These are phyloP conservation scores for Puccinia triticina DNA, from an alignment of 1,284 basidiomycete species.

Conservation along the genomic window DNA sequence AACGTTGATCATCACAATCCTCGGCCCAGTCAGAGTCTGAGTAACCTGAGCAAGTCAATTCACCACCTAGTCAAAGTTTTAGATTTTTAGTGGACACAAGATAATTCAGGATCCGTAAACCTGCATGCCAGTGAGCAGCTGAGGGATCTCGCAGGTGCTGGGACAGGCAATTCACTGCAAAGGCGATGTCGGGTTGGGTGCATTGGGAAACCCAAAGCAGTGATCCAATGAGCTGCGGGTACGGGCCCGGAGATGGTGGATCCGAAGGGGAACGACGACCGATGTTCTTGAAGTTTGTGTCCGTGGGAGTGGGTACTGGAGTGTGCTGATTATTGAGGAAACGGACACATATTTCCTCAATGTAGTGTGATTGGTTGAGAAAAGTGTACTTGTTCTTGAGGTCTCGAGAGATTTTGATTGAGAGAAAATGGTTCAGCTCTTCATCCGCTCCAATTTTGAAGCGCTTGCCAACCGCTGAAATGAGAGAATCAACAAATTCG, in stretches of 20 bases:
- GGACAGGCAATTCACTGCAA: background rate
- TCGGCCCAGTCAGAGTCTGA: conserved; percentile 15
- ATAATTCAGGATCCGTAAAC: conserved; percentile 7
- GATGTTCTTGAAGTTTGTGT: background rate
- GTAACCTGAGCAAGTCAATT: background rate
- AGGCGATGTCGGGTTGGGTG: background rate
- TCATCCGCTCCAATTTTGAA: too few relatives aligned
- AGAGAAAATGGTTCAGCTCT: too few relatives aligned
- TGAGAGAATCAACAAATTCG: too few relatives aligned
- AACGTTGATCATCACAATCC: background rate
- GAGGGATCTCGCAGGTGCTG: conserved; percentile 3
- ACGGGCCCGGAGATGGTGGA: background rate
- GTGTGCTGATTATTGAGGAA: background rate
- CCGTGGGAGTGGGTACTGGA: background rate
- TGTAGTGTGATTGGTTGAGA: background rate
- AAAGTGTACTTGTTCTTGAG: background rate
- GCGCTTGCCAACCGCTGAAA: too few relatives aligned
- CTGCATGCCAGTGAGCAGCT: background rate
- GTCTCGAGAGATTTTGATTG: too few relatives aligned
- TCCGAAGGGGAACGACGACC: background rate
- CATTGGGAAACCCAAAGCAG: background rate
- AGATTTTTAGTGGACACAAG: background rate
- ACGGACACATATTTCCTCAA: background rate
- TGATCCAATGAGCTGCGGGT: background rate
- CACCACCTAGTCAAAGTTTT: background rate